Conservation (phyloP, 2,329 filamentous ascomycete genomes). For the Hypoxylon sp. region DNA sequence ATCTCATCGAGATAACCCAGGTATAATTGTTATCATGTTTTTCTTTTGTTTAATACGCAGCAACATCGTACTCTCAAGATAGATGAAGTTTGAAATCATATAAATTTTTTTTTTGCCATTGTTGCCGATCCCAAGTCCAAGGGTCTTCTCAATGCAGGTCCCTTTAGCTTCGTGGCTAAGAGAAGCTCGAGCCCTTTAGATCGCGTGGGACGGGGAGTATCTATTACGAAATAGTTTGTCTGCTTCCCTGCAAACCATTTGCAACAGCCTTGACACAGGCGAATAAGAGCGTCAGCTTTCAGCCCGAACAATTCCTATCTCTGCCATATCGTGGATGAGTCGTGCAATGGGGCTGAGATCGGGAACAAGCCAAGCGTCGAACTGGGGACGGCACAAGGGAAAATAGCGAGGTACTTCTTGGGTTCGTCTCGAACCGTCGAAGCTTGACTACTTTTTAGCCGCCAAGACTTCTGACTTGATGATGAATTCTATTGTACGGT, state of each 20-base stretch:
- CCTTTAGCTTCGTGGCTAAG: slow-evolving; percentile 22
- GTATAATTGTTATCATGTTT: background rate
- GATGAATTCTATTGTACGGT: background rate
- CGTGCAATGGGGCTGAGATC: slow-evolving; percentile 40
- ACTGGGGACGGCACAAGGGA: slow-evolving; percentile 21
- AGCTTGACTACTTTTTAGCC: slow-evolving; percentile 29
- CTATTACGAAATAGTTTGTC: slow-evolving; percentile 55
- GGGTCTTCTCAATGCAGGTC: slow-evolving; percentile 20
- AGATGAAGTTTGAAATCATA: background rate
- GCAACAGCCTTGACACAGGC: slow-evolving; percentile 44
- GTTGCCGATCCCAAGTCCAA: slow-evolving; percentile 31
- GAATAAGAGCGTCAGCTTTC: slow-evolving; percentile 46
- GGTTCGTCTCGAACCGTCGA: slow-evolving; percentile 17
- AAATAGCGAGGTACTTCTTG: slow-evolving; percentile 19
- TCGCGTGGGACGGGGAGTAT: slow-evolving; percentile 47
- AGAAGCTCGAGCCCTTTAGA: slow-evolving; percentile 42
- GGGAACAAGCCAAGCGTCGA: slow-evolving; percentile 22
- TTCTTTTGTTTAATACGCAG: background rate
- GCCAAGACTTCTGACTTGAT: slow-evolving; percentile 12
- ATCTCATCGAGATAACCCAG: slow-evolving; percentile 7
- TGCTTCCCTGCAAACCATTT: slow-evolving; percentile 49
- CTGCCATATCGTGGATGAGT: slow-evolving; percentile 30
- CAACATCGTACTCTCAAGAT: background rate
- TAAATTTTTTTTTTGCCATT: background rate
- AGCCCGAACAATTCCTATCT: slow-evolving; percentile 50